A percentile compares a stretch with the other conserved stretches of the same genome.
phyloP scores from a whole-genome alignment of 345 rosid genomes.

The Leavenworthia alabamica region DNA sequence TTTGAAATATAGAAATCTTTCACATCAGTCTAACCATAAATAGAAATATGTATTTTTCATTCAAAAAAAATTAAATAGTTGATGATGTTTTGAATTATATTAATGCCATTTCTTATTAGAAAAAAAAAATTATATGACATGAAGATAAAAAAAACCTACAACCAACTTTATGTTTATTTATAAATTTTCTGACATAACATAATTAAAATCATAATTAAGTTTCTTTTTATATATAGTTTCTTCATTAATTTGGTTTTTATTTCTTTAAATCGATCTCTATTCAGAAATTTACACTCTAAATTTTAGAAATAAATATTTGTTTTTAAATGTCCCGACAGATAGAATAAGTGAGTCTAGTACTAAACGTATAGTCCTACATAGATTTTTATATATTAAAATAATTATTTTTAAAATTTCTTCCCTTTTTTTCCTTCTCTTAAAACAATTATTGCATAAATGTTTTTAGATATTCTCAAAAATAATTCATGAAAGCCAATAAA shows the following conservation, averaged over 20 bases:
- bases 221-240: no score
- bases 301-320: neutral
- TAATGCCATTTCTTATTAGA: neutral
- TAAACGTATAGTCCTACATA: neutral
- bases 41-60: neutral
- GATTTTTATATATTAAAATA: neutral
- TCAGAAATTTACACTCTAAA: neutral
- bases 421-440: neutral
- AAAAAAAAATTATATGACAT: neutral
- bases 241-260: neutral
- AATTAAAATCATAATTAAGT: no score
- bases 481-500: neutral
- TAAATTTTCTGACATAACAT: neutral
- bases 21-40: neutral
- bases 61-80: neutral
- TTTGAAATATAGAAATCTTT: neutral
- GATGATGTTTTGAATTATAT: neutral
- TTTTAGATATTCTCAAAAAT: neutral
- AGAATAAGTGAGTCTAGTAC: neutral
- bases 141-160: neutral
- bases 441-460: neutral
- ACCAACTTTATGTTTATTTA: neutral
- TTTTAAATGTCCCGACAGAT: neutral
- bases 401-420: no score
- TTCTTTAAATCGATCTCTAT: neutral